Percentiles rank a stretch among this genome's conserved stretches.
phyloP scores from a whole-genome alignment of 2,329 filamentous ascomycete species.

The Trichothecium roseum region DNA sequence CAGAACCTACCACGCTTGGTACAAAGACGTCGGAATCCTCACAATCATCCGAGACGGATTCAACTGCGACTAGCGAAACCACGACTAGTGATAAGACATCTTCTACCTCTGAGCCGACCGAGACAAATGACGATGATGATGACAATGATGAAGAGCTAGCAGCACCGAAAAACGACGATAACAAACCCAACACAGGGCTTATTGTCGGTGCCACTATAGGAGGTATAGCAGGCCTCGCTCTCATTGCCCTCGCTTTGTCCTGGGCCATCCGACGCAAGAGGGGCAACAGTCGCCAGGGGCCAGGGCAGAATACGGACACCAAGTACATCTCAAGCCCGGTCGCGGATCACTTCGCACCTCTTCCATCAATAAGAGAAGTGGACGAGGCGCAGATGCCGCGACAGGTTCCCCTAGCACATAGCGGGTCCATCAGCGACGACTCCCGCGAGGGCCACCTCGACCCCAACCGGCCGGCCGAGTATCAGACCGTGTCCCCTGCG shows the following conservation, averaged over 20 bases:
- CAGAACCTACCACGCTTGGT: constrained; percentile 30
- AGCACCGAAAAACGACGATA: constrained; percentile 16
- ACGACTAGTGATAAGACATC: constrained; percentile 4
- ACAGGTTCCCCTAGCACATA: constrained; percentile 6
- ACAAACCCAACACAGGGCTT: constrained; percentile 29
- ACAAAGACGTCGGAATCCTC: constrained; percentile 4
- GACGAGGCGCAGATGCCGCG: constrained; percentile 9
- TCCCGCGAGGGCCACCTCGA: background rate
- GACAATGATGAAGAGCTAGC: constrained; percentile 6
- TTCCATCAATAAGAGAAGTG: constrained; percentile 16
- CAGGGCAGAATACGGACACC: constrained; percentile 25
- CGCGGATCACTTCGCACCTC: constrained; percentile 16
- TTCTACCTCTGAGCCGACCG: constrained; percentile 3
- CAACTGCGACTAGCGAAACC: constrained; percentile 2
- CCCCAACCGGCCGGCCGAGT: background rate
- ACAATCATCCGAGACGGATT: constrained; percentile 10
- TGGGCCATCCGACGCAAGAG: constrained; percentile 26
- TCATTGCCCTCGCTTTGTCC: constrained; percentile 28
- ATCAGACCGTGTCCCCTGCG: background rate
- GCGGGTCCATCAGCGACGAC: constrained; percentile 1
- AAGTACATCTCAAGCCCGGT: constrained; percentile 27
- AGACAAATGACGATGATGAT: constrained; percentile 1
- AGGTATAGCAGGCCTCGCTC: constrained; percentile 35
- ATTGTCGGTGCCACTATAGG: constrained; percentile 45
- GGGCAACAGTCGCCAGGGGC: constrained; percentile 29